Evolutionary conservation across 2,329 filamentous ascomycete genomes (phyloP), one percentile per base, ranked within the genome.

Genomic region (Basipetospora sp.): DNA sequence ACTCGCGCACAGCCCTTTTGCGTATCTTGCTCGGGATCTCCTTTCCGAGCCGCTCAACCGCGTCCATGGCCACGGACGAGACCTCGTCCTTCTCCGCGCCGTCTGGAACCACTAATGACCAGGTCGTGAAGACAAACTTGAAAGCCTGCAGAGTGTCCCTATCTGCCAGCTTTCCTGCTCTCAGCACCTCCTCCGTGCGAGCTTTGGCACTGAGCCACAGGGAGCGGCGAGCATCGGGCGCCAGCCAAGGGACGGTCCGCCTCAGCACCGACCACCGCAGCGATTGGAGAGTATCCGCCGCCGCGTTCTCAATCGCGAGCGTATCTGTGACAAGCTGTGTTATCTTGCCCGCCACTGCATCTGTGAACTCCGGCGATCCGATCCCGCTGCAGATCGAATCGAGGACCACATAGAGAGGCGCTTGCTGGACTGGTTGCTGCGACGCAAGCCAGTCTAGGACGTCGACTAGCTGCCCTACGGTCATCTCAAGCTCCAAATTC

Each of bases 361-460:
- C 63, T 4, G 61, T 50, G 15, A 59, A 63, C 2, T 60, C 52
- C 32, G 67, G 60, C 11, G 52, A 53, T 3, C 46, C 53, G 5
- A 70, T 45, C 3, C 63, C 64, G 16, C 57, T 50, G 0, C 59
- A 56, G 25, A 71, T 51, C 2, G 58, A 55, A 32, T 62, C 57
- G 8, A 64, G 45, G 17, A 70, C 58, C 4, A 66, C 48, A 16
- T 62, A 59, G 4, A 57, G 49, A 0, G 63, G 54, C 3, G 48
- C 47, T 4, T 43, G 53, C 33, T 33, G 53, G 38, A 41, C 51
- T 34, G 11, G 45, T 13, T 50, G 50, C 31, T 62, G 54, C 8
- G 44, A 42, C 10, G 54, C 51, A 0, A 66, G 44, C 62, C 63
- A 65, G n/a, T 55, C 50, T 11, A 71, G 42, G 4, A 68, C 41